A percentile compares a stretch with the other conserved stretches of the same genome.
Conservation (phyloP, 2,329 filamentous ascomycete genomes). For the Fusarium sp. region DNA sequence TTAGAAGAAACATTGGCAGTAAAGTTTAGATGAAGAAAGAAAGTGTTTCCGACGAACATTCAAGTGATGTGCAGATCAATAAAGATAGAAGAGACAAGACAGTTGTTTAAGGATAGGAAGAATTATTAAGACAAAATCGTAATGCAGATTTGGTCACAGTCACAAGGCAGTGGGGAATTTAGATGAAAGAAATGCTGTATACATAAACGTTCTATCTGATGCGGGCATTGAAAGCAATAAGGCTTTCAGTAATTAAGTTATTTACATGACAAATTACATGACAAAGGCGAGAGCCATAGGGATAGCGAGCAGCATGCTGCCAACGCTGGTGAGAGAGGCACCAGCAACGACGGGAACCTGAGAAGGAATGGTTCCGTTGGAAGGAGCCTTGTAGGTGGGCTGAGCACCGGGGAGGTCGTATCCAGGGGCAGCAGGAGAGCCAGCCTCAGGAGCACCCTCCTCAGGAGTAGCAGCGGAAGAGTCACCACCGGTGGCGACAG, state of each 20-base stretch:
- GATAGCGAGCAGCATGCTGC: constrained; percentile 19
- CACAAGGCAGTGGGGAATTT: background rate
- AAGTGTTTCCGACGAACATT: background rate
- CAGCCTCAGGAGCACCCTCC: background rate
- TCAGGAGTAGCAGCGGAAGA: background rate
- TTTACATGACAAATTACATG: constrained; percentile 35
- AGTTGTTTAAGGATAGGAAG: background rate
- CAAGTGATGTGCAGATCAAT: background rate
- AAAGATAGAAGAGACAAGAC: background rate
- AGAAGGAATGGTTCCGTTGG: constrained; percentile 24
- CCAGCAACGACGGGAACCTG: constrained; percentile 25
- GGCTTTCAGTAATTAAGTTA: constrained; percentile 19
- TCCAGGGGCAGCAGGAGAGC: background rate
- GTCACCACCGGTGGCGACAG: constrained; percentile 5
- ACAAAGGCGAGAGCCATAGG: constrained; percentile 27
- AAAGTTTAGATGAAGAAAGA: background rate
- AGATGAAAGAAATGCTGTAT: background rate
- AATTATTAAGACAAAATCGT: background rate
- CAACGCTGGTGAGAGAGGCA: constrained; percentile 25
- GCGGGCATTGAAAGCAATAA: constrained; percentile 25
- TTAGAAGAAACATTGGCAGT: background rate
- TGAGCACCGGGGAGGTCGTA: constrained; percentile 10
- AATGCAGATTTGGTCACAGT: background rate
- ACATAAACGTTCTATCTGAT: constrained; percentile 16
- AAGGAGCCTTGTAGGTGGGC: constrained; percentile 26